phyloP scores from a whole-genome alignment of 441 rosid species.

The Populus hybrid region DNA sequence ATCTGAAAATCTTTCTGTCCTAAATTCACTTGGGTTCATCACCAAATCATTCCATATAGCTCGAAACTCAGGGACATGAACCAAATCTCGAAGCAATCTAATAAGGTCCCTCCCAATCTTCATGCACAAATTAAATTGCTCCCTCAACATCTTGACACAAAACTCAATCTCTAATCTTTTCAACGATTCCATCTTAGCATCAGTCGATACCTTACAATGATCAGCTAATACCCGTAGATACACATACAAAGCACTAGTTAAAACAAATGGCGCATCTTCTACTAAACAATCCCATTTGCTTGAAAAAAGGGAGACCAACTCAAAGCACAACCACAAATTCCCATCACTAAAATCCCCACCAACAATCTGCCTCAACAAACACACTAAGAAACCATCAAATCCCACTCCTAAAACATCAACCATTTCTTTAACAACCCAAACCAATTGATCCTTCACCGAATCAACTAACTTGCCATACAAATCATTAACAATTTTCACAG shows the following conservation, averaged over 20 bases:
- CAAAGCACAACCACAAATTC: slow-evolving; percentile 78
- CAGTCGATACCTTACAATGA: slow-evolving; percentile 50
- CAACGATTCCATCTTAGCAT: slow-evolving; percentile 39
- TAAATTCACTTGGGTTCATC: slow-evolving; percentile 37
- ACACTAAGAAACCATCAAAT: slow-evolving; percentile 48
- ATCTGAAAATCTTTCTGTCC: slow-evolving; percentile 40
- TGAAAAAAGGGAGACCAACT: slow-evolving; percentile 48
- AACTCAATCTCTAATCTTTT: slow-evolving; percentile 60
- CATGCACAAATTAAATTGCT: slow-evolving; percentile 53
- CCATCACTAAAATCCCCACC: slow-evolving; percentile 66
- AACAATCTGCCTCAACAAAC: slow-evolving; percentile 56
- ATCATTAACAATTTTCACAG: slow-evolving; percentile 43
- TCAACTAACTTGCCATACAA: slow-evolving; percentile 54
- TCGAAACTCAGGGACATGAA: slow-evolving; percentile 64
- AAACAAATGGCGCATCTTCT: slow-evolving; percentile 50
- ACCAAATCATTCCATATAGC: slow-evolving; percentile 65
- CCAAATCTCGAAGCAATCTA: slow-evolving; percentile 67
- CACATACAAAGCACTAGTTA: slow-evolving; percentile 62
- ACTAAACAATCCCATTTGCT: slow-evolving; percentile 54
- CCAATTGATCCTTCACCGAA: slow-evolving; percentile 51
- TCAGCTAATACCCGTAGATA: slow-evolving; percentile 68
- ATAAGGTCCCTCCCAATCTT: slow-evolving; percentile 78
- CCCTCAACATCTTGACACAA: slow-evolving; percentile 83
- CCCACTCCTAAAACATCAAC: slow-evolving; percentile 61
- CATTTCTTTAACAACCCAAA: slow-evolving; percentile 71